These are phyloP conservation scores for Krasilnikovozyma curviuscula DNA, from an alignment of 768 basidiomycete species.

Conservation along the genomic window DNA sequence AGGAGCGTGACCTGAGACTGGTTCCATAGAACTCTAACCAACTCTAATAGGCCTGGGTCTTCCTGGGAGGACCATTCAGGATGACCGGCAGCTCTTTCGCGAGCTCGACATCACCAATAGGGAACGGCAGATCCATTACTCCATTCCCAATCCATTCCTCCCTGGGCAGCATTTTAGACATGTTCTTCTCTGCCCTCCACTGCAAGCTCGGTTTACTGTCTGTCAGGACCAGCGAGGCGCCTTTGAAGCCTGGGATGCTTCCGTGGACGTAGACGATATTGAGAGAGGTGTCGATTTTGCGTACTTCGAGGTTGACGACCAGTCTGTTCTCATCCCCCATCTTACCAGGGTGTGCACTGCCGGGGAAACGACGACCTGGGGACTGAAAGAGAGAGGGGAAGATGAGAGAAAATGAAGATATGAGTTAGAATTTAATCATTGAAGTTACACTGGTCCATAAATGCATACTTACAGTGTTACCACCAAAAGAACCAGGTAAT, in stretches of 20 bases:
- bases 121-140: slow-evolving; percentile 50
- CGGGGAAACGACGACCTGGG: slow-evolving; percentile 86
- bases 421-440: not conserved
- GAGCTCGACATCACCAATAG: slow-evolving; percentile 57
- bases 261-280: slow-evolving; percentile 83
- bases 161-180: slow-evolving; percentile 51
- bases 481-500: slow-evolving; percentile 78
- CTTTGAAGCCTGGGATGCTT: slow-evolving; percentile 73
- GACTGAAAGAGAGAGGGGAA: slow-evolving; percentile 36
- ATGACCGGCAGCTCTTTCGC: slow-evolving; percentile 14
- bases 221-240: slow-evolving; percentile 61
- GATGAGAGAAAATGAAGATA: slow-evolving; percentile 4
- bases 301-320: slow-evolving; percentile 67
- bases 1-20: no score
- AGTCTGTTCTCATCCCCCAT: slow-evolving; percentile 71
- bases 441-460: not conserved
- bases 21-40: no score
- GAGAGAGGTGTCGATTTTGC: slow-evolving; percentile 66
- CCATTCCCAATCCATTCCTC: slow-evolving; percentile 33
- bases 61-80: no score
- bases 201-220: slow-evolving; percentile 78
- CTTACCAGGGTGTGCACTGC: slow-evolving; percentile 94
- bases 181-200: slow-evolving; percentile 42
- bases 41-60: no score
- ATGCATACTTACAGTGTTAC: slow-evolving; percentile 31